Percentiles rank a stretch among this genome's conserved stretches.
Evolutionary conservation across 768 basidiomycete species (phyloP).

Genomic region (Roridomyces roridus): DNA sequence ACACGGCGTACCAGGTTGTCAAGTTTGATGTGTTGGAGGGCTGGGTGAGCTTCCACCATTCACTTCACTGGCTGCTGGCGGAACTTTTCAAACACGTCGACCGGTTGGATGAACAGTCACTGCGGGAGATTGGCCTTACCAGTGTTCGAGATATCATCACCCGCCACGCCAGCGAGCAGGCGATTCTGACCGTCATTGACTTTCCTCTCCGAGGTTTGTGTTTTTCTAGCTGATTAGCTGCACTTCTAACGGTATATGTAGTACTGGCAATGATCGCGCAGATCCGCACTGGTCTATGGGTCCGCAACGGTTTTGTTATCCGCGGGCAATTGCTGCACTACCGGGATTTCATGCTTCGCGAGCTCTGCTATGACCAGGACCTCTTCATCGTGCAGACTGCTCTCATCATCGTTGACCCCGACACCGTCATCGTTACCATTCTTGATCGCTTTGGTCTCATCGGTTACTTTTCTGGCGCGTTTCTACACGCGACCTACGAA

Average conservation of each 20-base stretch:
- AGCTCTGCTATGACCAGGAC: conserved; percentile 96
- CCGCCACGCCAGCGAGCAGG: conserved; percentile 67
- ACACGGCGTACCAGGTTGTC: conserved; percentile 62
- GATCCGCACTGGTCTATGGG: conserved; percentile 95
- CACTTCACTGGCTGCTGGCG: conserved; percentile 88
- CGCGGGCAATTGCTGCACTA: conserved; percentile 96
- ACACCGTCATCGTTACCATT: conserved; percentile 81
- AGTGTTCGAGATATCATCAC: conserved; percentile 68
- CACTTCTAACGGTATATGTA: conserved; percentile 33
- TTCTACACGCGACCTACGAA: conserved; percentile 68
- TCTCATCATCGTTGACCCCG: conserved; percentile 78
- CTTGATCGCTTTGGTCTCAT: conserved; percentile 89
- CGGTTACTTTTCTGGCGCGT: conserved; percentile 78
- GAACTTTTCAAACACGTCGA: conserved; percentile 88
- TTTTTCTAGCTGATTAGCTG: neutral
- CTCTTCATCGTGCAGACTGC: conserved; percentile 85
- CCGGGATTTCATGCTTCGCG: conserved; percentile 93
- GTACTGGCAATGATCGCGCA: conserved; percentile 93
- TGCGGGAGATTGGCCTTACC: conserved; percentile 56
- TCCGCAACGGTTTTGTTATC: conserved; percentile 95
- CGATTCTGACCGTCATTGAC: conserved; percentile 80
- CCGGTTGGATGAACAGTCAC: conserved; percentile 59
- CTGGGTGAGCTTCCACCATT: conserved; percentile 93
- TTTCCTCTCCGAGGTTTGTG: conserved; percentile 85
- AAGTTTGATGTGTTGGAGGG: conserved; percentile 81